These are phyloP conservation scores for Lactifluus hygrophoroides DNA, from an alignment of 768 basidiomycete species.

Conservation along the genomic window DNA sequence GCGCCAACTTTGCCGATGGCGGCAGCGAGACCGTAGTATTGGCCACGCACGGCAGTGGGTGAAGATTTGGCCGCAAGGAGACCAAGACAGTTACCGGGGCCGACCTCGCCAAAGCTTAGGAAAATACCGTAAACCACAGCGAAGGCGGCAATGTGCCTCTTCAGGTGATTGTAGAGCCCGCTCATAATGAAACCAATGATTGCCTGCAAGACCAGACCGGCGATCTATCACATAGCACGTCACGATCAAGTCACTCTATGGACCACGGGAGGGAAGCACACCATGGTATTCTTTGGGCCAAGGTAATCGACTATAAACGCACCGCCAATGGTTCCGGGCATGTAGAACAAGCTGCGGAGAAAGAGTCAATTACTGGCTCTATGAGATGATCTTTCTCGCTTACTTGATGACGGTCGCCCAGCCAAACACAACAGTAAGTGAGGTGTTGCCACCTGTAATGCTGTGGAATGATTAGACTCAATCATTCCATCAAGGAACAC, in stretches of 20 bases:
- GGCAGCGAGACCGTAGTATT: constrained; percentile 80
- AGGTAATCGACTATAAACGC: constrained; percentile 70
- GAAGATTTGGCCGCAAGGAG: constrained; percentile 78
- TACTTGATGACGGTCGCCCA: constrained; percentile 85
- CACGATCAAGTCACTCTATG: neutral
- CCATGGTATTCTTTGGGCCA: constrained; percentile 72
- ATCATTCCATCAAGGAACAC: neutral
- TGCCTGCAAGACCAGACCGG: constrained; percentile 58
- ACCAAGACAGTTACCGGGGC: constrained; percentile 82
- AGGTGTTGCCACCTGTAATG: constrained; percentile 44
- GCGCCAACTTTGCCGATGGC: constrained; percentile 82
- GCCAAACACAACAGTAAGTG: constrained; percentile 60
- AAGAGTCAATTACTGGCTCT: constrained; percentile 24
- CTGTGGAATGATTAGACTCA: constrained; percentile 27
- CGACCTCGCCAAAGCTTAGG: constrained; percentile 81
- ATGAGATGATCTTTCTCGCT: constrained; percentile 25
- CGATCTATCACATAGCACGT: constrained; percentile 42
- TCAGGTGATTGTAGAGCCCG: constrained; percentile 60
- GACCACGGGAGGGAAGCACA: constrained; percentile 23
- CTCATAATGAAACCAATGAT: constrained; percentile 86
- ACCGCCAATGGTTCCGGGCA: constrained; percentile 64
- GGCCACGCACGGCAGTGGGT: constrained; percentile 80
- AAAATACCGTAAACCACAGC: constrained; percentile 89
- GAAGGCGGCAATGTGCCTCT: constrained; percentile 60
- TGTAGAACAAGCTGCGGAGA: constrained; percentile 47